Conservation (phyloP, 495 filamentous ascomycete genomes). For the Filosporella fistucella region DNA sequence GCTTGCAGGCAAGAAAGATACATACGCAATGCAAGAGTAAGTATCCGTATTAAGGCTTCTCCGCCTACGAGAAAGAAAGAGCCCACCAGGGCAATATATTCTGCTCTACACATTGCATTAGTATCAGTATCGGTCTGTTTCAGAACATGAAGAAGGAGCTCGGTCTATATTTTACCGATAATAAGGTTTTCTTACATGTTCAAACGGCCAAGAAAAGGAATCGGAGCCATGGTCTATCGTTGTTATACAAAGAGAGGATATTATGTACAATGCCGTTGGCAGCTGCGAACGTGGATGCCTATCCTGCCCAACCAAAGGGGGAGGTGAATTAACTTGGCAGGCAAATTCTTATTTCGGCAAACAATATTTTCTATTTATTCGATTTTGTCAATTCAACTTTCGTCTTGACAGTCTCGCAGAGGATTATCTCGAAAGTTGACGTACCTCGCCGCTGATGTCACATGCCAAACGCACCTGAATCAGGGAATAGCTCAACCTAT, state of each 20-base stretch:
- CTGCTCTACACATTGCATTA: slow-evolving; percentile 27
- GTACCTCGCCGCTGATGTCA: slow-evolving; percentile 15
- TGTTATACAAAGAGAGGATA: slow-evolving; percentile 3
- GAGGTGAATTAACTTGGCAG: too few species aligned
- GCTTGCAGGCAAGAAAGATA: neutral
- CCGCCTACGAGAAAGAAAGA: slow-evolving; percentile 78
- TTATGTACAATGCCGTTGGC: slow-evolving; percentile 1
- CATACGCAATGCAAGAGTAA: slow-evolving; percentile 87
- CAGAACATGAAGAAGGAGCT: neutral
- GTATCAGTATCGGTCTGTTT: neutral
- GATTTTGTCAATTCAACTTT: too few species aligned
- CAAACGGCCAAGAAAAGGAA: slow-evolving; percentile 81
- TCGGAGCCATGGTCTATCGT: slow-evolving; percentile 53
- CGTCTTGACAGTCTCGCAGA: too few species aligned
- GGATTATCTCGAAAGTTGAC: too few species aligned
- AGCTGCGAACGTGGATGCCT: too few species aligned
- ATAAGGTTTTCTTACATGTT: slow-evolving; percentile 54
- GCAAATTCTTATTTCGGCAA: too few species aligned
- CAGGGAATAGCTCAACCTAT: neutral
- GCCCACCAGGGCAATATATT: slow-evolving; percentile 80
- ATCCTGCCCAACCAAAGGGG: too few species aligned
- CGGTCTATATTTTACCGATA: too few species aligned
- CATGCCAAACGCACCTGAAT: slow-evolving; percentile 6
- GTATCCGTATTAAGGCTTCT: slow-evolving; percentile 77
- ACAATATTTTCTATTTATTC: too few species aligned